Evolutionary conservation across 352 stramenopile genomes (phyloP).

Genomic region (Globisporangium cederbergense): DNA sequence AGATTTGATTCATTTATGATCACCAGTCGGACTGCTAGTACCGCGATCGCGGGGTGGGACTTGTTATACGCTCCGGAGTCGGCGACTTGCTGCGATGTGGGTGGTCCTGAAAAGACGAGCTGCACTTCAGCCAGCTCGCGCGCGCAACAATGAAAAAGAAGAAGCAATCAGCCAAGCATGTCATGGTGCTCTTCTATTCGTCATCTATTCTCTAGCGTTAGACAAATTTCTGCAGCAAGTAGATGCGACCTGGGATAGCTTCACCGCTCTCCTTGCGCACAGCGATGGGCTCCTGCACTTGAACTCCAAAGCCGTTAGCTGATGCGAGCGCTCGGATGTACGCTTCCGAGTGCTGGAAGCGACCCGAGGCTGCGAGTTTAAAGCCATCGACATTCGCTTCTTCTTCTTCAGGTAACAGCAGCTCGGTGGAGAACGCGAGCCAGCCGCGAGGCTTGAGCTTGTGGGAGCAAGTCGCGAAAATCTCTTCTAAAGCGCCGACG

Average conservation of each 20-base stretch:
- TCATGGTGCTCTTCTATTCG: not conserved
- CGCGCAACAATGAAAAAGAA: not conserved
- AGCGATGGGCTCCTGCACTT: conserved; percentile 34
- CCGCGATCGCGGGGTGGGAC: no score
- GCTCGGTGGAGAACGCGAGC: conserved; percentile 74
- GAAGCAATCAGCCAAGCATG: no score
- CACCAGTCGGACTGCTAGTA: no score
- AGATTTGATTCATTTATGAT: no score
- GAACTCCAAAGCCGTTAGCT: conserved; percentile 37
- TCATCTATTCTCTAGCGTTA: not conserved
- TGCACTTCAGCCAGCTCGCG: no score
- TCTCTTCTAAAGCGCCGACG: conserved; percentile 61
- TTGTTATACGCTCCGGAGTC: no score
- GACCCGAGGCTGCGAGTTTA: conserved; percentile 61
- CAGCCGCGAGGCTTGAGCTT: conserved; percentile 44
- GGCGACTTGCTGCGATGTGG: no score
- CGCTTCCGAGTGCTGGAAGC: conserved; percentile 71
- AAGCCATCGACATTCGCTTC: conserved; percentile 20
- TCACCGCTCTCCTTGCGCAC: conserved; percentile 75
- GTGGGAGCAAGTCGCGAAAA: conserved; percentile 42
- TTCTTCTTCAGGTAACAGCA: conserved; percentile 20
- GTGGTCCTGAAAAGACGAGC: no score
- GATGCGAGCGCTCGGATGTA: conserved; percentile 51
- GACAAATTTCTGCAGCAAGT: conserved; percentile 35
- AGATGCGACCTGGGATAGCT: conserved; percentile 65